phyloP scores from a whole-genome alignment of 148 eudicot genomes.

The Polygonum aviculare region DNA sequence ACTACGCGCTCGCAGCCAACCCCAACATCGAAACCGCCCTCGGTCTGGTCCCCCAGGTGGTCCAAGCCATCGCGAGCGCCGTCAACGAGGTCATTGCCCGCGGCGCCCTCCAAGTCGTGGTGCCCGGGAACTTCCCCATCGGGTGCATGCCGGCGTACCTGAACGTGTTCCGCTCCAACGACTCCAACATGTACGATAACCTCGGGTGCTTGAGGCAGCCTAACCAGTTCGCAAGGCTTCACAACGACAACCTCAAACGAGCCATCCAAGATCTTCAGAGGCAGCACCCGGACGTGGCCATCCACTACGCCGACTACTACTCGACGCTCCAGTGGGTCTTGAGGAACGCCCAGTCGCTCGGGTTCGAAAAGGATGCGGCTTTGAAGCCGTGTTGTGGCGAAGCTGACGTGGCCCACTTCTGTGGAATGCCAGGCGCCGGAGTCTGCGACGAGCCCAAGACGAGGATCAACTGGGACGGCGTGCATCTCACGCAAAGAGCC shows the following conservation, averaged over 20 bases:
- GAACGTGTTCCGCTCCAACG: background rate
- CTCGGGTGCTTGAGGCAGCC: constrained; percentile 24
- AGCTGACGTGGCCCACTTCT: constrained; percentile 15
- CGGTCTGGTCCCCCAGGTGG: background rate
- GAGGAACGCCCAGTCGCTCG: constrained; percentile 10
- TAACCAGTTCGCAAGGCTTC: constrained; percentile 21
- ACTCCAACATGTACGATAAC: constrained; percentile 17
- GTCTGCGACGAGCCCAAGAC: constrained; percentile 17
- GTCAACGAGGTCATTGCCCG: background rate
- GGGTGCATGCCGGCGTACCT: constrained; percentile 32
- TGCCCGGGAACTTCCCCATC: constrained; percentile 16
- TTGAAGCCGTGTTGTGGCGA: constrained; percentile 34
- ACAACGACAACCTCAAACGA: constrained; percentile 18
- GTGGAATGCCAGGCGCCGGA: constrained; percentile 16
- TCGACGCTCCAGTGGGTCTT: constrained; percentile 16
- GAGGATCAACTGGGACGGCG: constrained; percentile 36
- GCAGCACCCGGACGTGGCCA: constrained; percentile 19
- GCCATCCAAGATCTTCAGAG: constrained; percentile 17
- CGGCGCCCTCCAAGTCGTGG: background rate
- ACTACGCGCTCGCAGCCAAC: background rate
- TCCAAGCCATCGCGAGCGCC: background rate
- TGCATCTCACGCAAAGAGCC: constrained; percentile 33
- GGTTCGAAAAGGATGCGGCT: constrained; percentile 14
- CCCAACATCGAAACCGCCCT: background rate
- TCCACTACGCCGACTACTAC: constrained; percentile 34